phyloP scores from a whole-genome alignment of 371 early-diverging fungal species.

The Mucor mucedo region DNA sequence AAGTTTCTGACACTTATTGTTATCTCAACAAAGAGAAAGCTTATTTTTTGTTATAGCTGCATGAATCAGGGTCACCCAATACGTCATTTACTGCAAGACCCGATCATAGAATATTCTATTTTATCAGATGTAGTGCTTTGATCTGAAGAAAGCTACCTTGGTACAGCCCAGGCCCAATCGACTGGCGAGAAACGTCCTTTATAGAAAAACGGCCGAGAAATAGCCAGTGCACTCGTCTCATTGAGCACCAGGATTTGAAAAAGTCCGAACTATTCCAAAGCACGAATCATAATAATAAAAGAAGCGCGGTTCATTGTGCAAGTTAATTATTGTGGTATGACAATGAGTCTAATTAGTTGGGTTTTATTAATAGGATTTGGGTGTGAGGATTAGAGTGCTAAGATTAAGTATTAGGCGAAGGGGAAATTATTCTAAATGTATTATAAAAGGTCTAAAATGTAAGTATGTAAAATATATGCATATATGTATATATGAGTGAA shows the following conservation, averaged over 20 bases:
- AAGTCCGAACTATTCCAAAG: no score
- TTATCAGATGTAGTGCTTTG: slow-evolving; percentile 20
- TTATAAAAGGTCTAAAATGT: not conserved
- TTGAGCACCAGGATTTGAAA: no score
- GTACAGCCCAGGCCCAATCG: slow-evolving; percentile 11
- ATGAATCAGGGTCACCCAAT: slow-evolving; percentile 24
- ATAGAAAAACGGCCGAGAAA: not conserved
- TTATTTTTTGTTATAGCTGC: no score
- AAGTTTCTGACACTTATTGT: no score
- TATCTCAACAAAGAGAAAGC: no score
- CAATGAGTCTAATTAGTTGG: no score
- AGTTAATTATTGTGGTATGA: no score
- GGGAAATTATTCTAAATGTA: slow-evolving; percentile 41
- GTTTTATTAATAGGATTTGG: no score
- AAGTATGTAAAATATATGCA: not conserved
- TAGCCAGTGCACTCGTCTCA: slow-evolving; percentile 30
- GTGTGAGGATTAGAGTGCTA: no score
- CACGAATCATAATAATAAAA: no score
- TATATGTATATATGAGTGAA: not conserved
- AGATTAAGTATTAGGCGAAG: no score
- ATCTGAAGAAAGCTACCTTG: slow-evolving; percentile 4
- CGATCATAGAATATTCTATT: slow-evolving; percentile 39
- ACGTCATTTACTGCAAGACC: slow-evolving; percentile 44
- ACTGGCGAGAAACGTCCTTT: slow-evolving; percentile 13
- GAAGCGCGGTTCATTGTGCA: no score